These are phyloP conservation scores for Trichocladium uniseriatum DNA, from an alignment of 495 filamentous ascomycete species.

Conservation along the genomic window DNA sequence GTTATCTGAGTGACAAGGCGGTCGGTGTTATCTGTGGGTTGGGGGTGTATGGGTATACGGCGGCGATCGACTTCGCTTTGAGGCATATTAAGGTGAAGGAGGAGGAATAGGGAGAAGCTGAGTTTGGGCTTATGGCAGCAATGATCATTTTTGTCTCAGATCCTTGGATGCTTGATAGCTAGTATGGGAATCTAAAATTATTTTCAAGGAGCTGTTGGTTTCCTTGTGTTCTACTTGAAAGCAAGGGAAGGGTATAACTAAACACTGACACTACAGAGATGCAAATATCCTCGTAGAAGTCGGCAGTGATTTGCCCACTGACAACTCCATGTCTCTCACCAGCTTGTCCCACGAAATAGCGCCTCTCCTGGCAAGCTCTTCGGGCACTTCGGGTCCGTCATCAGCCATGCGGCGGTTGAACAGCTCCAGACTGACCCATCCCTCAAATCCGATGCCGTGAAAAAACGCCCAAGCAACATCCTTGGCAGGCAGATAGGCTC, in stretches of 20 bases:
- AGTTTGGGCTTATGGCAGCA: background rate
- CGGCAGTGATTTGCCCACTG: constrained; percentile 32
- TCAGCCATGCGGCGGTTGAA: constrained; percentile 60
- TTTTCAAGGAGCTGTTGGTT: no score
- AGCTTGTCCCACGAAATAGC: constrained; percentile 55
- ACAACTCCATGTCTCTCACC: constrained; percentile 43
- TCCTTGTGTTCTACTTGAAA: background rate
- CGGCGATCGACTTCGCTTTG: constrained; percentile 55
- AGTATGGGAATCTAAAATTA: no score
- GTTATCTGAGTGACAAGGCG: constrained; percentile 63
- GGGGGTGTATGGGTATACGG: constrained; percentile 59
- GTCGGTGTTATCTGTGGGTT: constrained; percentile 57
- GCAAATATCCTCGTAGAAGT: constrained; percentile 16
- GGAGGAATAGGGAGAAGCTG: background rate
- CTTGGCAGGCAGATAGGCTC: constrained; percentile 63
- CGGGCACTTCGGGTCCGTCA: constrained; percentile 40
- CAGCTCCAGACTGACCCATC: constrained; percentile 73
- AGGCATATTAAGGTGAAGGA: constrained; percentile 34
- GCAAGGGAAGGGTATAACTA: background rate
- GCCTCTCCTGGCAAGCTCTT: constrained; percentile 55
- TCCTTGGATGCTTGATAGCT: no score
- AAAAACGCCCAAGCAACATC: constrained; percentile 56
- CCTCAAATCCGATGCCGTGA: constrained; percentile 54
- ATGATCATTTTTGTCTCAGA: no score
- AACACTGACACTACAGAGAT: constrained; percentile 27